Percentiles rank a stretch among this genome's conserved stretches.
Conservation (phyloP, 371 early-diverging fungal genomes). For the Rhizomucor miehei region DNA sequence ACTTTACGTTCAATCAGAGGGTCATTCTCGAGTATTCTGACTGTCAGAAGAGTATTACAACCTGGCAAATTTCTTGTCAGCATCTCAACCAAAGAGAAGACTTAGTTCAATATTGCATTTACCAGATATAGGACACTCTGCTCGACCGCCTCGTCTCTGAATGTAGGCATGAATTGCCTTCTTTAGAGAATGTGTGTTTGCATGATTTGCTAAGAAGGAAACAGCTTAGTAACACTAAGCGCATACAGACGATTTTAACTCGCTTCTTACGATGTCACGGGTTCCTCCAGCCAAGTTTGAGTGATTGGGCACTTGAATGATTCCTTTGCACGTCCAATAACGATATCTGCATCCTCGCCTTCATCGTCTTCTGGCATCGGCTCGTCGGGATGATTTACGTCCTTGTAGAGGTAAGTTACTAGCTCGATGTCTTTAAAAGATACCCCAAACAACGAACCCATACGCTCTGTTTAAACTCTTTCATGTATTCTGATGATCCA, state of each 20-base stretch:
- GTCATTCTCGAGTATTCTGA: no score
- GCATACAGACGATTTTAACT: no score
- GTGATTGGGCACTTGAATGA: conserved; percentile 43
- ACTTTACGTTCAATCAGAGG: no score
- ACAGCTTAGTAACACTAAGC: no score
- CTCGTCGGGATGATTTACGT: conserved; percentile 34
- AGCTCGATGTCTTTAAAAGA: neutral
- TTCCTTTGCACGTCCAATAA: conserved; percentile 27
- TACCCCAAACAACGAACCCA: conserved; percentile 8
- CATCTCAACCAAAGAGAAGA: no score
- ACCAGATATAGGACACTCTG: conserved; percentile 35
- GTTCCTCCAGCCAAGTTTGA: conserved; percentile 28
- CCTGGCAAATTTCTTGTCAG: no score
- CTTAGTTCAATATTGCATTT: neutral
- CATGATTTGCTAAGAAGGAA: conserved; percentile 27
- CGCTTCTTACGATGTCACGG: conserved; percentile 23
- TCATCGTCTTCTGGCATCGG: conserved; percentile 23
- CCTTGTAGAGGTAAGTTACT: no score
- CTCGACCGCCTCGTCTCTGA: neutral
- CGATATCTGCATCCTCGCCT: conserved; percentile 33
- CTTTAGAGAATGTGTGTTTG: conserved; percentile 35
- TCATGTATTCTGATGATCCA: conserved; percentile 2
- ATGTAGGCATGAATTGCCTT: conserved; percentile 22
- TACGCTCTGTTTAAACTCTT: conserved; percentile 10
- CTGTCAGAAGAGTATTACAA: no score